Percentiles rank a stretch among this genome's conserved stretches.
phyloP scores from a whole-genome alignment of 2,329 filamentous ascomycete genomes.

The Colletotrichum neosansevieriae region DNA sequence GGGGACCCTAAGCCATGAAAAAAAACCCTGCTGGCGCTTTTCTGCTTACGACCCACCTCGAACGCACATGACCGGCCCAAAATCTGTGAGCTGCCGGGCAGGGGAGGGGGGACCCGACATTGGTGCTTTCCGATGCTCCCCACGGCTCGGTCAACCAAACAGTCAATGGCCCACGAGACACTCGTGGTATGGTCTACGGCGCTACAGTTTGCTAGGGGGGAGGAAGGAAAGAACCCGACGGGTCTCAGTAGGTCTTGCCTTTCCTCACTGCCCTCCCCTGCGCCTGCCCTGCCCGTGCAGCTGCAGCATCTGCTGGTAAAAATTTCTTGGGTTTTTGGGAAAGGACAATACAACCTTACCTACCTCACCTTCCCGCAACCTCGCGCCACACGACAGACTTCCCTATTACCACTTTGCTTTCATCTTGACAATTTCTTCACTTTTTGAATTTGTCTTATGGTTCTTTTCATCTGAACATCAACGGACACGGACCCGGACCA shows the following conservation, averaged over 20 bases:
- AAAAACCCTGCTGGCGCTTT: no score
- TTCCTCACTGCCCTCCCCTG: not conserved
- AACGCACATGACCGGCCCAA: conserved; percentile 22
- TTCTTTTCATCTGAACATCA: conserved; percentile 3
- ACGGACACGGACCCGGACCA: not conserved
- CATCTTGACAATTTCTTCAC: not conserved
- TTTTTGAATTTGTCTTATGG: not conserved
- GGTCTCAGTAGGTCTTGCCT: conserved; percentile 3
- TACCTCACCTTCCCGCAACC: not conserved
- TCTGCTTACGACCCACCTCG: no score
- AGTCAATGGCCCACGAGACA: conserved; percentile 23
- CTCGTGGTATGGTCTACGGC: no score
- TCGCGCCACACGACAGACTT: conserved; percentile 34
- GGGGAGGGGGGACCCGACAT: no score
- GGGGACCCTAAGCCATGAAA: not conserved
- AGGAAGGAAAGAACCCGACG: not conserved
- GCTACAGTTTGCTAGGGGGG: not conserved
- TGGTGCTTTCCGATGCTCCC: conserved; percentile 2
- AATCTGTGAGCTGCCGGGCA: conserved; percentile 1
- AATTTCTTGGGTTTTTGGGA: not conserved
- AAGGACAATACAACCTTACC: not conserved
- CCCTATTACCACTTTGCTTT: conserved; percentile 14
- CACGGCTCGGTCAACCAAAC: conserved; percentile 38
- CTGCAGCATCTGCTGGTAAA: conserved; percentile 10
- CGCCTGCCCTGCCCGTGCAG: conserved; percentile 12